Base-by-base conservation (phyloP, 257 asterid genomes). In the Ligustrum vulgare region DNA sequence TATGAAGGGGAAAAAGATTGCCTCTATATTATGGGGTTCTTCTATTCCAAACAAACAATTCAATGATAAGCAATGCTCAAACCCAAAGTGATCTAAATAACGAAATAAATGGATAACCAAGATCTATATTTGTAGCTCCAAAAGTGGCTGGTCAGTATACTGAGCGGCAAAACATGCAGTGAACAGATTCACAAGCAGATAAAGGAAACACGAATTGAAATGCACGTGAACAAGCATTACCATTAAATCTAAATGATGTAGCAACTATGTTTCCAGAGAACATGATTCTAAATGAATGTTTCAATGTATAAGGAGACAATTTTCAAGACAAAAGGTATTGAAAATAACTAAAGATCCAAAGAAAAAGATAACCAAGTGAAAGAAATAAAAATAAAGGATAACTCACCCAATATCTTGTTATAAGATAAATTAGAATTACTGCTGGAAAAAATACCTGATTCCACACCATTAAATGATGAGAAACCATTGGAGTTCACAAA, bases 381-480 rank as follows among this genome's bases (percentile, higher is more conserved):
- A 39, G 51, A 6, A 58, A 63, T 9, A 56, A 31, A 41, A 51
- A 60, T 39, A 69, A 76, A 39, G 28, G 28, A 35, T 3, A 75
- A 84, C 89, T 80, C 72, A 94, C 98, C 93, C 34, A 93, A 73
- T 75, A 81, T 85, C 85, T 86, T 87, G 81, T 82, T 88, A 43
- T 86, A 83, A 72, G 87, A 62, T 70, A 82, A 66, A 78, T 82
- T 81, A 71, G 94, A 84, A 78, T 82, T 85, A 58, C 39, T 76
- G 84, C 84, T 60, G 39, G 86, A 36, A 80, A 75, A 85, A 39
- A 67, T 69, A 84, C 88, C 91, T 60, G 84, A 71, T 71, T 90
- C 97, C 58, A 84, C 82, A 74, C 79, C 82, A 58, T 82, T 84
- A 70, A 80, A 72, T 41, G 77, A 67, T 6, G 97, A 80, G 78